Conservation (phyloP, 2,329 filamentous ascomycete species). For the Endocalyx cinctus region DNA sequence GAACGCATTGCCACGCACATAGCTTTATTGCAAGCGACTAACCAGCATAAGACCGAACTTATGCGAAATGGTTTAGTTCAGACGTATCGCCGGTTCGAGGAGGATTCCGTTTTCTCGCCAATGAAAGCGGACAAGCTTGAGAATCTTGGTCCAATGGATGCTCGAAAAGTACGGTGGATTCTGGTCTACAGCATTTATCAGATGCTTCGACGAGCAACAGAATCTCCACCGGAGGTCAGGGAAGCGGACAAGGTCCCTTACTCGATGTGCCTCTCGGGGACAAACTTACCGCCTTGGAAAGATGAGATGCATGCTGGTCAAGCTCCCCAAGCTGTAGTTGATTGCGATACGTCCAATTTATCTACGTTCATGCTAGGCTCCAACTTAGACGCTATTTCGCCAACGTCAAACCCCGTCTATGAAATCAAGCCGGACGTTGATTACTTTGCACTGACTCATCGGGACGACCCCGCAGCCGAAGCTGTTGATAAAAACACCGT, state of each 20-base stretch:
- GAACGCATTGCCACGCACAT: constrained; percentile 46
- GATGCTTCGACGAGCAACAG: constrained; percentile 61
- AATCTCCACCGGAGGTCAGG: constrained; percentile 56
- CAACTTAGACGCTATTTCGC: constrained; percentile 5
- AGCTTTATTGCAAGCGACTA: constrained; percentile 48
- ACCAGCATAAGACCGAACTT: constrained; percentile 33
- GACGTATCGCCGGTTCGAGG: constrained; percentile 68
- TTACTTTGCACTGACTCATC: constrained; percentile 43
- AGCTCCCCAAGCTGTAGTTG: constrained; percentile 22
- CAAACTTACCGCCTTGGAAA: constrained; percentile 43
- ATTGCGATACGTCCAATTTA: constrained; percentile 10
- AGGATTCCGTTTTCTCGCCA: constrained; percentile 45
- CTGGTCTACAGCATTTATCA: constrained; percentile 70
- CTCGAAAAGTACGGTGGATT: constrained; percentile 74
- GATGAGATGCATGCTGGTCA: constrained; percentile 27
- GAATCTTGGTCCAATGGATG: constrained; percentile 58
- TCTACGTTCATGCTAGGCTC: constrained; percentile 10
- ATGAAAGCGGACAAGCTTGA: constrained; percentile 51
- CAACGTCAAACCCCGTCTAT: constrained; percentile 7
- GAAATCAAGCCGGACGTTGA: constrained; percentile 55
- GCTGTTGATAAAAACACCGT: constrained; percentile 6
- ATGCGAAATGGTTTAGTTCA: constrained; percentile 55
- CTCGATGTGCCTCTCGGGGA: constrained; percentile 40
- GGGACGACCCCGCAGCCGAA: constrained; percentile 11
- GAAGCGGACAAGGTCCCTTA: constrained; percentile 56